These are phyloP conservation scores for Melampsora medusae DNA, from an alignment of 1,284 basidiomycete genomes.

Conservation along the genomic window DNA sequence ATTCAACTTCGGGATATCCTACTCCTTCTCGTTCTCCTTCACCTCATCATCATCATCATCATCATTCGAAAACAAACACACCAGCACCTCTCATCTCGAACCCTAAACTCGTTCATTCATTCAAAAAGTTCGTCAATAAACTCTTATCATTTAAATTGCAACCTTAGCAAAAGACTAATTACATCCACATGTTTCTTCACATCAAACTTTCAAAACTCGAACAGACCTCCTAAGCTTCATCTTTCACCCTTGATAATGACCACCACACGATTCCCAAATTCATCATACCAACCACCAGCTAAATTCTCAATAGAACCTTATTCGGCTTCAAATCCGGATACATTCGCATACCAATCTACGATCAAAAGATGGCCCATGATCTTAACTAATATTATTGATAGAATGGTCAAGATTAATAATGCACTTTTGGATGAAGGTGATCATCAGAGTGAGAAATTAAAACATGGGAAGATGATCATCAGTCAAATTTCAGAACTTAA, in stretches of 20 bases:
- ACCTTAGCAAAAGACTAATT: no score
- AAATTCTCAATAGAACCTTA: constrained; percentile 10
- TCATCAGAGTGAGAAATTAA: constrained; percentile 53
- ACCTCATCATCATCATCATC: no score
- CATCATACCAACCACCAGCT: constrained; percentile 19
- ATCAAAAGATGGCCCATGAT: constrained; percentile 83
- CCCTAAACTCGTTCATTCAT: no score
- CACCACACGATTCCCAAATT: constrained; percentile 40
- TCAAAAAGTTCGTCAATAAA: no score
- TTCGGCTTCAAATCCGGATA: constrained; percentile 2
- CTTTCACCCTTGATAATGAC: constrained; percentile 33
- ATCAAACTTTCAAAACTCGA: no score
- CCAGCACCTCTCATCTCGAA: no score
- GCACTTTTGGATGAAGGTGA: constrained; percentile 57
- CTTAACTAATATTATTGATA: constrained; percentile 73
- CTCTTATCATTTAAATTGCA: no score
- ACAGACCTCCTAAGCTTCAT: not conserved
- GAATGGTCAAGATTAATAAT: constrained; percentile 55
- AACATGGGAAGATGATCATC: constrained; percentile 77
- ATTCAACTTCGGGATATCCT: no score
- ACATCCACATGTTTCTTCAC: no score
- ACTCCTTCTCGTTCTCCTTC: no score
- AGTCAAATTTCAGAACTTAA: constrained; percentile 75
- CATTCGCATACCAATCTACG: constrained; percentile 63
- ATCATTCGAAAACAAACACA: no score